Conservation (phyloP, 371 early-diverging fungal species). For the Mucor velutinosus region DNA sequence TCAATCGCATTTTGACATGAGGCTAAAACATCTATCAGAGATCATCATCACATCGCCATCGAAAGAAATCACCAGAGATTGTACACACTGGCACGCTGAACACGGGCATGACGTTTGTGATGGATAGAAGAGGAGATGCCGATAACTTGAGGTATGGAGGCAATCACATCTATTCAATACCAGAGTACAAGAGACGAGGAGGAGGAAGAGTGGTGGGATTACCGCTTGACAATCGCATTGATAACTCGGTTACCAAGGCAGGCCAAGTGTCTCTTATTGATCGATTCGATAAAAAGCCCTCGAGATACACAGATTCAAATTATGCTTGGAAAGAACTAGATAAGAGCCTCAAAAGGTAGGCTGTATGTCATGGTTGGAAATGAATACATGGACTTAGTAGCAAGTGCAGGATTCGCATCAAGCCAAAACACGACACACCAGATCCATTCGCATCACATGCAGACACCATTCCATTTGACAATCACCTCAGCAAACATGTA, state of each 20-base stretch:
- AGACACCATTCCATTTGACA: constrained; percentile 20
- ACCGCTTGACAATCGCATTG: constrained; percentile 18
- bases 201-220: constrained; percentile 48
- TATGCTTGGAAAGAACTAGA: constrained; percentile 43
- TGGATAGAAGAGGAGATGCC: constrained; percentile 48
- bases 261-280: constrained; percentile 28
- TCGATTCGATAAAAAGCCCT: constrained; percentile 8
- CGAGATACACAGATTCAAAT: constrained; percentile 35
- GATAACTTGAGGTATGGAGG: constrained; percentile 45
- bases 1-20: not conserved
- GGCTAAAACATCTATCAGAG: not conserved
- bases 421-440: not conserved
- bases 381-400: too few species aligned
- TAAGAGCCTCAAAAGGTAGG: constrained; percentile 28
- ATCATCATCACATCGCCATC: constrained; percentile 10
- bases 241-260: constrained; percentile 2
- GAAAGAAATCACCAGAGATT: constrained; percentile 15
- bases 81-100: constrained; percentile 28
- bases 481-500: not conserved
- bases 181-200: constrained; percentile 43
- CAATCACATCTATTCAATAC: constrained; percentile 32
- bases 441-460: constrained; percentile 15
- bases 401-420: constrained; percentile 22
- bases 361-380: too few species aligned
- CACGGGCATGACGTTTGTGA: constrained; percentile 33